Conservation (phyloP, 108 stramenopile genomes). For the Chaetoceros tenuissimus region DNA sequence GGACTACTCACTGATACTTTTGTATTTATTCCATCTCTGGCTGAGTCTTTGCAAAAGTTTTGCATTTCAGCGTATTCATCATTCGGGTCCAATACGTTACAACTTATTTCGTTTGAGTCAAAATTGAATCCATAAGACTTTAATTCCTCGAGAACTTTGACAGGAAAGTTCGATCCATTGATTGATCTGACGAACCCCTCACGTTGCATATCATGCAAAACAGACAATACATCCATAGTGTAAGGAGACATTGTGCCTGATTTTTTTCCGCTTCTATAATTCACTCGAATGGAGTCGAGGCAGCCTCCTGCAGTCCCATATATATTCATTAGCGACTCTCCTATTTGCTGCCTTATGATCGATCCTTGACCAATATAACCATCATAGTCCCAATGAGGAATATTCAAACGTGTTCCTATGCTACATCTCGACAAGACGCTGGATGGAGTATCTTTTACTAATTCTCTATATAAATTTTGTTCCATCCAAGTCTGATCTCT, state of each 20-base stretch:
- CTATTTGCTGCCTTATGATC: slow-evolving; percentile 20
- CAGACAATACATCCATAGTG: slow-evolving; percentile 53
- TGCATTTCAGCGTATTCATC: slow-evolving; percentile 16
- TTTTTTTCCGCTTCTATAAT: slow-evolving; percentile 13
- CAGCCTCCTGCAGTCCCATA: slow-evolving; percentile 15
- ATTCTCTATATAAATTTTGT: slow-evolving; percentile 22
- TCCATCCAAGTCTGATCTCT: slow-evolving; percentile 21
- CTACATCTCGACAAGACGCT: slow-evolving; percentile 33
- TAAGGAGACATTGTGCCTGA: slow-evolving; percentile 22
- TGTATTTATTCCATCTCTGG: slow-evolving; percentile 1
- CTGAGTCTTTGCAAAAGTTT: neutral
- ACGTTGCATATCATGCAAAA: slow-evolving; percentile 46
- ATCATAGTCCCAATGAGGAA: slow-evolving; percentile 16
- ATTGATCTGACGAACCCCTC: slow-evolving; percentile 61
- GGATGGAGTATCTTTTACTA: slow-evolving; percentile 37
- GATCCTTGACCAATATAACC: slow-evolving; percentile 26
- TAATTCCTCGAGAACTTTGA: slow-evolving; percentile 14
- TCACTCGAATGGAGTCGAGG: slow-evolving; percentile 22
- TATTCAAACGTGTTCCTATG: slow-evolving; percentile 20
- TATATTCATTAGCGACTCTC: slow-evolving; percentile 21
- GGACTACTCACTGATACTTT: slow-evolving; percentile 22
- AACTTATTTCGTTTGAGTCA: slow-evolving; percentile 27
- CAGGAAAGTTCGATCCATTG: slow-evolving; percentile 28
- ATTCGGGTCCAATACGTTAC: slow-evolving; percentile 37
- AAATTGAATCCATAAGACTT: slow-evolving; percentile 36